phyloP scores from a whole-genome alignment of 805 yeast species.

The Myxozyma geophila region DNA sequence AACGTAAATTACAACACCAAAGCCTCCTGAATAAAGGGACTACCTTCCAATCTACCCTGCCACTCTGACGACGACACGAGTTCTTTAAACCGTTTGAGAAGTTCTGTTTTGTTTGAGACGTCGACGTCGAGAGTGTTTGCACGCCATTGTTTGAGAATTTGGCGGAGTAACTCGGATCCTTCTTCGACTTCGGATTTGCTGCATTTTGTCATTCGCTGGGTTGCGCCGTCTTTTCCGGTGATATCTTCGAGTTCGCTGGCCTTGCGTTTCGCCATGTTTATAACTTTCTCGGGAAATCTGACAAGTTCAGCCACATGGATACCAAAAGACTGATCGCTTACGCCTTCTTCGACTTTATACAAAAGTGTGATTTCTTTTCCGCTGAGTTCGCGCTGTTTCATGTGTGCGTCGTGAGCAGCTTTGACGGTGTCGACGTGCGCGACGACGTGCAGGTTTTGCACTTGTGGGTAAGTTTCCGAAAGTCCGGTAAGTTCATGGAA shows the following conservation, averaged over 20 bases:
- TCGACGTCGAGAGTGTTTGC: conserved; percentile 5
- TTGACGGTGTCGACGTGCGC: conserved; percentile 71
- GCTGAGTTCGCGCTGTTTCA: conserved; percentile 39
- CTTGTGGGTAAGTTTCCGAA: conserved; percentile 61
- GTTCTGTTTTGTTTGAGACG: conserved; percentile 7
- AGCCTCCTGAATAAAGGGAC: conserved; percentile 28
- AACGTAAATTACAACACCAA: conserved; percentile 16
- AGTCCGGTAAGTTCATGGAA: conserved; percentile 92
- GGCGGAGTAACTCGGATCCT: conserved; percentile 59
- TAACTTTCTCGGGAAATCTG: conserved; percentile 86
- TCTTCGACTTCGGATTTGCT: conserved; percentile 54
- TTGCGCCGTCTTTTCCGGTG: conserved; percentile 46
- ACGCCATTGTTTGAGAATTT: conserved; percentile 51
- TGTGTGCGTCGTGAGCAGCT: conserved; percentile 43
- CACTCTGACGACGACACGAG: conserved; percentile 23
- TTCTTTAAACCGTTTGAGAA: conserved; percentile 26
- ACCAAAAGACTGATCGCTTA: conserved; percentile 94
- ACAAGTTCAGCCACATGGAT: conserved; percentile 97
- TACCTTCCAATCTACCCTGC: conserved; percentile 16
- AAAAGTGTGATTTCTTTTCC: conserved; percentile 78
- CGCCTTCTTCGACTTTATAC: conserved; percentile 95
- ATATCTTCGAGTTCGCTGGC: conserved; percentile 82
- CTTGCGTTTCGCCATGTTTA: conserved; percentile 93
- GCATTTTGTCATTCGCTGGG: conserved; percentile 55
- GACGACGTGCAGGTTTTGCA: conserved; percentile 85